Percentiles rank a stretch among this genome's conserved stretches.
These are phyloP conservation scores for Salix purpurea DNA, from an alignment of 345 rosid genomes.

Conservation along the genomic window DNA sequence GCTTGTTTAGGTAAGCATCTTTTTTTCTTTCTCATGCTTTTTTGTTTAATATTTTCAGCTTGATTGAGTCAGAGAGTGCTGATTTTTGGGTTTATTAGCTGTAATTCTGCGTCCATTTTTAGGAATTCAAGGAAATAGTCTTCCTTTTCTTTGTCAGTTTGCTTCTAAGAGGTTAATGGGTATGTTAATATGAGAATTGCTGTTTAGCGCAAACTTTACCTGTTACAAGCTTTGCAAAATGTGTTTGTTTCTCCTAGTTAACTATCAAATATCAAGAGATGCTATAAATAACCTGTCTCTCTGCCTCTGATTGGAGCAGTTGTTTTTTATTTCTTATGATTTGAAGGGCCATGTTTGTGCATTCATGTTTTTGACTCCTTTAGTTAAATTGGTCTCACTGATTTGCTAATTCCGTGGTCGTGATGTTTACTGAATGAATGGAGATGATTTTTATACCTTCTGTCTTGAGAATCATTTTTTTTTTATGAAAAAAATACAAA, in stretches of 20 bases:
- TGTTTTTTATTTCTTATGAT: neutral
- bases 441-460: neutral
- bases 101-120: neutral
- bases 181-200: neutral
- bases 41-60: neutral
- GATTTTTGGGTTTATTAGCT: neutral
- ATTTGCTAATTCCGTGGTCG: neutral
- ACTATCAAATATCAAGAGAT: neutral
- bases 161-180: neutral
- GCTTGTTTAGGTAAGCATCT: slow-evolving; percentile 45
- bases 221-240: neutral
- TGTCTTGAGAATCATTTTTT: neutral
- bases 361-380: neutral
- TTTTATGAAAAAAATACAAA: neutral
- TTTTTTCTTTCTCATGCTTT: neutral
- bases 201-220: neutral
- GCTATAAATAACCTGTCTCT: neutral
- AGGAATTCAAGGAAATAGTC: neutral
- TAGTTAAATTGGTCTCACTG: neutral
- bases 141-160: neutral
- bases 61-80: neutral
- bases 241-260: neutral
- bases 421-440: too few species aligned
- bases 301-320: neutral
- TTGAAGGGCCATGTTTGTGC: neutral